phyloP scores from a whole-genome alignment of 208 protist species.

The Kentomonas sorsogonicus region DNA sequence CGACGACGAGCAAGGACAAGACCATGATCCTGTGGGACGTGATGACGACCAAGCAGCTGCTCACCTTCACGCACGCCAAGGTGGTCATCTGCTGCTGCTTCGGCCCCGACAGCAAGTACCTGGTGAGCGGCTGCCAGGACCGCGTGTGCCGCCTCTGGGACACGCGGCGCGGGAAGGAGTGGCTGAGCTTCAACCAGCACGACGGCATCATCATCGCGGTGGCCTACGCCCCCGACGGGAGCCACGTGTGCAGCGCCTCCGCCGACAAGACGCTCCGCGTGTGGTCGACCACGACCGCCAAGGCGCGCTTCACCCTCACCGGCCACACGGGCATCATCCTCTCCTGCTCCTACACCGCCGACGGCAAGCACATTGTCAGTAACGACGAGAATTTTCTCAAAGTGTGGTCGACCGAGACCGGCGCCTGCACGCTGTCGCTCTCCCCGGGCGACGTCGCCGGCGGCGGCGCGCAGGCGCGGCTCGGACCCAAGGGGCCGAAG shows the following conservation, averaged over 20 bases:
- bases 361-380: conserved; percentile 81
- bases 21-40: conserved; percentile 89
- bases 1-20: conserved; percentile 84
- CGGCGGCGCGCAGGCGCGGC: conserved; percentile 26
- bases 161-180: conserved; percentile 55
- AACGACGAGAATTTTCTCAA: conserved; percentile 79
- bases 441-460: conserved; percentile 41
- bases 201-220: conserved; percentile 82
- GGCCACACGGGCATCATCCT: conserved; percentile 82
- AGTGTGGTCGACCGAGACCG: conserved; percentile 66
- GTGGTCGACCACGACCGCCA: conserved; percentile 68
- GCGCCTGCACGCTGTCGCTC: conserved; percentile 50
- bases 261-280: conserved; percentile 81
- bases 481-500: conserved; percentile 16
- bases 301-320: conserved; percentile 50
- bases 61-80: conserved; percentile 69
- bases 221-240: conserved; percentile 72
- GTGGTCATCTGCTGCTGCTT: conserved; percentile 90
- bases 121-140: conserved; percentile 87
- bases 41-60: conserved; percentile 65
- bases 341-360: conserved; percentile 67
- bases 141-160: conserved; percentile 84
- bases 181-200: conserved; percentile 60
- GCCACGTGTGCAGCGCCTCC: conserved; percentile 65
- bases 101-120: conserved; percentile 69